Base-by-base conservation (phyloP, 768 basidiomycete species). In the Trametes elegans region DNA sequence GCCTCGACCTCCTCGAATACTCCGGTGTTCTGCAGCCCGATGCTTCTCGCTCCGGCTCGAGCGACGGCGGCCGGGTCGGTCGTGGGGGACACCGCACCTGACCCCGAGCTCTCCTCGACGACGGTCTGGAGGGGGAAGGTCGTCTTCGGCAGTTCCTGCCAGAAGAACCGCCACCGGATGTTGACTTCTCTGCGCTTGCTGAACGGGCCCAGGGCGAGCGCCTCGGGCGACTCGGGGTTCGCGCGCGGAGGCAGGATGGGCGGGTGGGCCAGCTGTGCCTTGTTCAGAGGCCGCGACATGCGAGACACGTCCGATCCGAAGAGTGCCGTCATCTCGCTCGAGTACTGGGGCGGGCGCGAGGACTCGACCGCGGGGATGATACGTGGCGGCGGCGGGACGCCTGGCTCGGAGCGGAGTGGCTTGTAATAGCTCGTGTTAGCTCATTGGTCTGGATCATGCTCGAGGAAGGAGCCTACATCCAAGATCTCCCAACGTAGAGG, bases 101-200 rank as follows among this genome's bases (percentile, higher is more conserved):
- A 48, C 23, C 19, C 14, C 16, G 39, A 38, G n/a, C 3, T 34
- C 16, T 62, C 54, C 21, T 58, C 44, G n/a, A 72, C 60, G n/a
- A 67, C 66, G 14, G 81, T 63, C 58, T 83, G 74, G n/a, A 90
- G 66, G 7, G 90, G 88, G 23, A 84, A 83, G 3, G 70, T 64
- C 21, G 85, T 69, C 60, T 82, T 85, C 62, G 74, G 78, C 59
- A 74, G 74, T 64, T 88, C 80, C 9, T 58, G 61, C 14, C 66
- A 70, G 68, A 83, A 90, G 63, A 76, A 88, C 19, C 82, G 80
- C 82, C 85, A 81, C 19, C 82, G 82, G 41, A 84, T 75, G 68
- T 93, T 93, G 44, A 83, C 76, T 66, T 90, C 81, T 39, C 89
- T 79, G 31, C 90, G 81, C 64, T 81, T 87, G 73, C 87, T 88